Base-by-base conservation (phyloP, 2,329 filamentous ascomycete genomes). In the Alternaria gansuensis region DNA sequence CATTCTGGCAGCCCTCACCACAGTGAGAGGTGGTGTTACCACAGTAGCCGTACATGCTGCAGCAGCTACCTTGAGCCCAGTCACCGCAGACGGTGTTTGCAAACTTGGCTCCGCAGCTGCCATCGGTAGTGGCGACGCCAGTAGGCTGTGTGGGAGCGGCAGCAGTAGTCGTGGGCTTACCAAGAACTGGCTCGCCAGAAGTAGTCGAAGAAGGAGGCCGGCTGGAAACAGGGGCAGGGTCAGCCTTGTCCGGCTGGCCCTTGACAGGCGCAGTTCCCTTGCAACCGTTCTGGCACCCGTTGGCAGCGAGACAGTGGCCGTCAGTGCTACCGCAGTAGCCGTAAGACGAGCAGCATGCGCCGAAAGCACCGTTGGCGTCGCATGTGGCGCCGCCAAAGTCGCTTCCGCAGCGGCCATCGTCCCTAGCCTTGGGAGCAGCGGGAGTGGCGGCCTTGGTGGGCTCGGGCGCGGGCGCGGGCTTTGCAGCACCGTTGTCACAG, bases 41-140 rank as follows among this genome's bases (percentile, higher is more conserved):
- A 61, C 84, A 84, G 73, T 84, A 87, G 28, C 85, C 85, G 69
- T 86, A 87, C 77, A 84, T 81, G 34, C 82, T 84, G 68, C 84
- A 86, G 67, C 85, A 87, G 56, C 81, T 76, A 41, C 85, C 84
- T 33, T 79, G 77, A 28, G 72, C 66, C 83, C 83, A 87, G 56
- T 82, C 69, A 21, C 83, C 83, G 67, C 85, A 87, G 40, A 85
- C 71, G 3, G 78, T 82, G 56, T 79, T 77, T 13, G 76, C 78
- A 62, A 85, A 83, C 8, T 66, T 77, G 17, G 79, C 77, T 59
- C 85, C 85, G 64, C 85, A 87, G 56, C 78, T 80, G 34, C 85
- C 85, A 71, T 87, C 82, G 3, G 77, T 83, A 13, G 83, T 85
- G 33, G 60, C 58, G 23, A 67, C 55, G 9, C 70, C 70, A 31